phyloP scores from a whole-genome alignment of 768 basidiomycete species.

The Amanita muscaria region DNA sequence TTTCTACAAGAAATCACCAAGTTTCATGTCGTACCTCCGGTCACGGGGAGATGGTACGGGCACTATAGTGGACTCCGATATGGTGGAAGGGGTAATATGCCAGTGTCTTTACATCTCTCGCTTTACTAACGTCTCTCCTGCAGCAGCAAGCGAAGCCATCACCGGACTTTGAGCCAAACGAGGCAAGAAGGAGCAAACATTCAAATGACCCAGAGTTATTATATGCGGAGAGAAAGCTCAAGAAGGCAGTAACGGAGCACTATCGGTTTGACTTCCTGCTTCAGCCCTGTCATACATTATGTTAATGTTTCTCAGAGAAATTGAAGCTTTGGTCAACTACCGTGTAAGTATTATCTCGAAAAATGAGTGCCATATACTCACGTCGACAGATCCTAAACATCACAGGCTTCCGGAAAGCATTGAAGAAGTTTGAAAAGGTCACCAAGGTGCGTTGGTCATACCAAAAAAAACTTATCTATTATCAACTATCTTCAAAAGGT shows the following conservation, averaged over 20 bases:
- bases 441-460: constrained; percentile 40
- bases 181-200: constrained; percentile 11
- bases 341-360: constrained; percentile 39
- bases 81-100: too few species aligned
- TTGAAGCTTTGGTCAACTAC: constrained; percentile 86
- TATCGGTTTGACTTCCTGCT: constrained; percentile 47
- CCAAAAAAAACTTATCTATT: neutral
- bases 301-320: constrained; percentile 34
- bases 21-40: too few species aligned
- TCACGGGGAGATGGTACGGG: too few species aligned
- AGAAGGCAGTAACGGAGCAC: constrained; percentile 75
- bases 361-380: neutral
- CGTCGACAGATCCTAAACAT: constrained; percentile 76
- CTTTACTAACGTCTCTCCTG: too few species aligned
- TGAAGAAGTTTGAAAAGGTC: constrained; percentile 81
- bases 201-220: constrained; percentile 66
- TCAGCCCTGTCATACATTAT: neutral
- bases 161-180: neutral
- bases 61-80: too few species aligned
- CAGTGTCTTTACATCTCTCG: too few species aligned
- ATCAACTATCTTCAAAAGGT: constrained; percentile 45
- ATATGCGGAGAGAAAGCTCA: constrained; percentile 76
- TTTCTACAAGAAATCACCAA: neutral
- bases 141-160: neutral
- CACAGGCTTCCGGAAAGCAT: constrained; percentile 79